Evolutionary conservation across 345 rosid species (phyloP), one percentile per base, ranked within the genome.

Genomic region (Ceriops zippeliana): DNA sequence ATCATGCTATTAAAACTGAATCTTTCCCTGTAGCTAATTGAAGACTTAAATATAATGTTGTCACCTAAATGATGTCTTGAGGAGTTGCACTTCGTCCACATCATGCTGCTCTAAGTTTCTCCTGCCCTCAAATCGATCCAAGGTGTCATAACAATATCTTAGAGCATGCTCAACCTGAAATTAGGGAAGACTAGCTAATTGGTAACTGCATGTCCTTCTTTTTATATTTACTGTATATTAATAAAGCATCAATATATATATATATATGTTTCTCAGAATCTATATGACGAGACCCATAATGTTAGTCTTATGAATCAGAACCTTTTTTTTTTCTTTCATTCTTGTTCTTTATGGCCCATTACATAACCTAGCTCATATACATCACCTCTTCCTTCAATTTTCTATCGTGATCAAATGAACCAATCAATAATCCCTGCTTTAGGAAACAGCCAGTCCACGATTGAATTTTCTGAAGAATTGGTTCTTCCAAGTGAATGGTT

Each of bases 91-190:
- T 19, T 42, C 58, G 26, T 72, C 64, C 22, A 58, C 22, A 2
- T 65, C 37, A 17, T 30, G 59, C 28, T n/a, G 37, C 58, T 65
- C 58, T 58, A 72, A 57, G 51, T 24, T 64, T 32, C 42, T 58
- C 46, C 58, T 65, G 58, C 42, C 65, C 26, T 65, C 70, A 16
- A 65, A 34, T 9, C 75, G 34, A 49, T 72, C 75, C 70, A 72
- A 65, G 35, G 65, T 65, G 8, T 68, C 75, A 65, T 65, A 34
- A 8, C 70, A 34, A 58, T 42, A 60, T 51, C 58, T 72, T 2
- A 72, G 52, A 21, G 37, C 65, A 65, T 65, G 65, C 28, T 72
- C 70, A 30, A 72, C 75, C 70, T 72, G 38, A 37, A 62, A 73
- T 51, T 27, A 53, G 1, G 3, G 26, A 42, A 42, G 49, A 42